Evolutionary conservation across 495 filamentous ascomycete genomes (phyloP).

Genomic region (Penicillium salamii): DNA sequence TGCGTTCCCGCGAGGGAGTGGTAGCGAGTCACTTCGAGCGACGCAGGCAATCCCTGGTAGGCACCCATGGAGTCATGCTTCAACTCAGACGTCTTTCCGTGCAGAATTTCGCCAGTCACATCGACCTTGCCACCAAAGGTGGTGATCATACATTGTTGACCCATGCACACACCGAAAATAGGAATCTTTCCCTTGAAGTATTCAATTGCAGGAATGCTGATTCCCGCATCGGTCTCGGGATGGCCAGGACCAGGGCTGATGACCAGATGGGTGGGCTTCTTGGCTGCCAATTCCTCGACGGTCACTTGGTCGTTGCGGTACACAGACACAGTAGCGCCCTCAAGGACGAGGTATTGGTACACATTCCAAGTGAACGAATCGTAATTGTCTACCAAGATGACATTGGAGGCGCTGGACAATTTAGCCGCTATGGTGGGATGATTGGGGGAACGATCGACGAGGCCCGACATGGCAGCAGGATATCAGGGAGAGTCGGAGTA

Average conservation of each 20-base stretch:
- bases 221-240: constrained; percentile 82
- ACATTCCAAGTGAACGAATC: constrained; percentile 99
- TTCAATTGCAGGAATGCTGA: constrained; percentile 85
- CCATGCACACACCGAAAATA: constrained; percentile 98
- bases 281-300: constrained; percentile 74
- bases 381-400: constrained; percentile 97
- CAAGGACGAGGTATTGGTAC: constrained; percentile 93
- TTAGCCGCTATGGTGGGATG: constrained; percentile 67
- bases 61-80: constrained; percentile 85
- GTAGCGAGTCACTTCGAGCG: constrained; percentile 86
- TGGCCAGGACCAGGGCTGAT: constrained; percentile 95
- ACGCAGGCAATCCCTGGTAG: constrained; percentile 72
- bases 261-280: constrained; percentile 88
- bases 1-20: constrained; percentile 95
- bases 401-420: constrained; percentile 75
- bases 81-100: constrained; percentile 92
- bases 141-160: constrained; percentile 94
- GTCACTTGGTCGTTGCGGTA: constrained; percentile 89
- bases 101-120: constrained; percentile 92
- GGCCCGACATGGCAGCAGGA: constrained; percentile 31
- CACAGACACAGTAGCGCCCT: constrained; percentile 86
- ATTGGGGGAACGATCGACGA: constrained; percentile 85
- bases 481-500: neutral
- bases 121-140: constrained; percentile 88
- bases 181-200: constrained; percentile 96